Conservation (phyloP, 2,329 filamentous ascomycete genomes). For the Juglanconis juglandina region DNA sequence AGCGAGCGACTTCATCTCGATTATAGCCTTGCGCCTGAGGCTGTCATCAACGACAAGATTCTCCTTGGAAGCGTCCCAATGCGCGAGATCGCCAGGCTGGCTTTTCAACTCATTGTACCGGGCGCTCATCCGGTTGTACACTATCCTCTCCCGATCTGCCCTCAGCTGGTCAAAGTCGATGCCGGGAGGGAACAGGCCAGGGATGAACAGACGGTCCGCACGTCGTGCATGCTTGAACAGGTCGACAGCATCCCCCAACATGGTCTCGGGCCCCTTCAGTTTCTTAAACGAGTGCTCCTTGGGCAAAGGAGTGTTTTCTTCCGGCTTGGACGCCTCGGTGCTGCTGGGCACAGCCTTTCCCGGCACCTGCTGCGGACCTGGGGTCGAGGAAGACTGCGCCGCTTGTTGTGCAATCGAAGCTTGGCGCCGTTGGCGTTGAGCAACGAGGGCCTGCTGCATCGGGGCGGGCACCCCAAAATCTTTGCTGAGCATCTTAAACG, state of each 20-base stretch:
- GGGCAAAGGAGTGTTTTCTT: constrained; percentile 26
- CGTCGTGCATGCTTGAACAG: constrained; percentile 77
- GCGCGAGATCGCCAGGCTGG: constrained; percentile 78
- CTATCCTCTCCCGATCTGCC: constrained; percentile 80
- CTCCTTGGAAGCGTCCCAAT: constrained; percentile 77
- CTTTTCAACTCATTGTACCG: constrained; percentile 81
- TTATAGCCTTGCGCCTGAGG: constrained; percentile 83
- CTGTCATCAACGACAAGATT: constrained; percentile 69
- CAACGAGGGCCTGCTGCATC: constrained; percentile 80
- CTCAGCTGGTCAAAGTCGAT: constrained; percentile 82
- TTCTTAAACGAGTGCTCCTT: constrained; percentile 62
- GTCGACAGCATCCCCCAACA: constrained; percentile 60
- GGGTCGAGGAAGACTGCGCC: constrained; percentile 35
- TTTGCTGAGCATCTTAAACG: constrained; percentile 86
- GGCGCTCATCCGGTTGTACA: constrained; percentile 86
- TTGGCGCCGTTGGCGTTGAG: constrained; percentile 65
- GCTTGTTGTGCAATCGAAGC: constrained; percentile 49
- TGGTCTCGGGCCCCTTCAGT: constrained; percentile 65
- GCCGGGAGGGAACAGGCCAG: constrained; percentile 83
- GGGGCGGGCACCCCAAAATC: constrained; percentile 76
- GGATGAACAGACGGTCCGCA: constrained; percentile 74
- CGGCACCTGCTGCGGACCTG: constrained; percentile 32
- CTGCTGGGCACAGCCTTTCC: constrained; percentile 34
- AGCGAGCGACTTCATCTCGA: constrained; percentile 89
- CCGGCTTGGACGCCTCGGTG: constrained; percentile 35